phyloP scores from a whole-genome alignment of 805 yeast species.

The Candida caryicola region DNA sequence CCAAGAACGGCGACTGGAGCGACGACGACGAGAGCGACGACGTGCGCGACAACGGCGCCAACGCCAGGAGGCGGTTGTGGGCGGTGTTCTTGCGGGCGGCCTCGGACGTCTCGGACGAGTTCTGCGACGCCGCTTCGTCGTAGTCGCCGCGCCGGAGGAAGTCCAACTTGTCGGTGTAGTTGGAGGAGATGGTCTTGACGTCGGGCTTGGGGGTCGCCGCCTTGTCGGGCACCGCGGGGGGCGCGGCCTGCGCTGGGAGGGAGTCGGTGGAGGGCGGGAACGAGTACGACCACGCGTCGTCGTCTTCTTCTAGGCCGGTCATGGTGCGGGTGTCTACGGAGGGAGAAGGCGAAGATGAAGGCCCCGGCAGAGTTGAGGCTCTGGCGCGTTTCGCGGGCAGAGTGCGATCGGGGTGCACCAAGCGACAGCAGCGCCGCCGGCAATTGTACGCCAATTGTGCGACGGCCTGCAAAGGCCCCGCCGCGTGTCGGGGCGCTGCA shows the following conservation, averaged over 20 bases:
- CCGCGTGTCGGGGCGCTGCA: no score
- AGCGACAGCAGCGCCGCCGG: no score
- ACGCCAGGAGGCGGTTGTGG: conserved; percentile 3
- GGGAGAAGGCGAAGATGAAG: no score
- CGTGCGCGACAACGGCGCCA: conserved; percentile 7
- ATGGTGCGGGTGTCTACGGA: background rate
- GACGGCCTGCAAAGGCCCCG: no score
- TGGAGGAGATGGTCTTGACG: background rate
- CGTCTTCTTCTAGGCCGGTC: conserved; percentile 23
- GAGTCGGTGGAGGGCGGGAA: conserved; percentile 36
- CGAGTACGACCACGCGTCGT: conserved; percentile 42
- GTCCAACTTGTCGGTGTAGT: conserved; percentile 1
- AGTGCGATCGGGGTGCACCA: no score
- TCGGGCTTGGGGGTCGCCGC: background rate
- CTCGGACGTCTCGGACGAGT: conserved; percentile 8
- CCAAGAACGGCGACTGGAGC: conserved; percentile 33
- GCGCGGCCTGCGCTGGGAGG: conserved; percentile 14
- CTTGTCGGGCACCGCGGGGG: background rate
- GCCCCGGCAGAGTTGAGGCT: no score
- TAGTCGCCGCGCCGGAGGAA: conserved; percentile 4
- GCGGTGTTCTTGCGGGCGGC: background rate
- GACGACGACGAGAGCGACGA: conserved; percentile 21
- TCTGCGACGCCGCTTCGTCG: conserved; percentile 8
- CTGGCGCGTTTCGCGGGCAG: no score
- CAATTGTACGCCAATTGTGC: no score